Conservation (phyloP, 148 eudicot genomes). For the Polygonum aviculare region DNA sequence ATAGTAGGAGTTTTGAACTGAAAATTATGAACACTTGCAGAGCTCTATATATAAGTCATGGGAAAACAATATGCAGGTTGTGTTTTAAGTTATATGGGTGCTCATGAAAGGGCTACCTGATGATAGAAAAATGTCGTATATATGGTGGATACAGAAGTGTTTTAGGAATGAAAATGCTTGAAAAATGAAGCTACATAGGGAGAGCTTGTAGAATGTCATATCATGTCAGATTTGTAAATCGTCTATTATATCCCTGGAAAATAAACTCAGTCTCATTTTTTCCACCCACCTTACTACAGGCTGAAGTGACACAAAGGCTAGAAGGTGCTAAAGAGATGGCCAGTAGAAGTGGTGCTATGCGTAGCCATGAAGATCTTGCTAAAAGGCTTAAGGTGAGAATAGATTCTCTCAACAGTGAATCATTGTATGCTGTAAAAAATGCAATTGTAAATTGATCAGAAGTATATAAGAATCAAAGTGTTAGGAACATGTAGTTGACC, state of each 20-base stretch:
- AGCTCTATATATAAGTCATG: neutral
- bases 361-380: constrained; percentile 86
- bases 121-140: neutral
- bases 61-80: neutral
- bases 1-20: neutral
- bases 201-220: neutral
- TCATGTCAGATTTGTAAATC: neutral
- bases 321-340: constrained; percentile 60
- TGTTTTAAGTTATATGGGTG: neutral
- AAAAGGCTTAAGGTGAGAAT: constrained; percentile 74
- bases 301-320: constrained; percentile 70
- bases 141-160: neutral
- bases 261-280: neutral
- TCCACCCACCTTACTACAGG: constrained; percentile 36
- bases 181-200: neutral
- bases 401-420: neutral
- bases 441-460: neutral
- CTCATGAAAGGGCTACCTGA: neutral
- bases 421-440: neutral
- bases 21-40: neutral
- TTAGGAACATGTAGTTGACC: neutral
- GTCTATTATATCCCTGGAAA: neutral
- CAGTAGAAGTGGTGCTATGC: constrained; percentile 42
- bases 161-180: neutral
- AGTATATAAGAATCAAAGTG: neutral